Evolutionary conservation across 352 stramenopile species (phyloP), one percentile per base, ranked within the genome.

Genomic region (Phytophthora sansomeana): DNA sequence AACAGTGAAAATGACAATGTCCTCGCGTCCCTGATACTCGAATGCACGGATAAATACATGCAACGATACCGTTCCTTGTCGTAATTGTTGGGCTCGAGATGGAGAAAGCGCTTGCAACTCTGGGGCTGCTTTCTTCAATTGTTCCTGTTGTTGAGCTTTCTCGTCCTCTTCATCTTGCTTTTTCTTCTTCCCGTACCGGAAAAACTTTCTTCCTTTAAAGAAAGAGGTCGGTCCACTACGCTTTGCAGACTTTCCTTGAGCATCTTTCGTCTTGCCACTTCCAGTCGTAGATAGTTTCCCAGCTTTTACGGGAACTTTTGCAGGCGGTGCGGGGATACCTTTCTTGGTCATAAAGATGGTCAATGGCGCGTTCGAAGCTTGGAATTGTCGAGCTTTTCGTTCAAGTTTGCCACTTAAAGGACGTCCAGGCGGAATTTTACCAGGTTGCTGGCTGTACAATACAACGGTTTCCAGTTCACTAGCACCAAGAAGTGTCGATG

Each of bases 371-470:
- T 58, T 48, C 0, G 63, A 70, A 2, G 39, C 41, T 35, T 74
- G 39, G 16, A 91, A 89, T 43, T 81, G 62, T 4, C 57, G 24
- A 0, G 80, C 32, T 21, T 80, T 85, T 3, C 72, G 49, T 17
- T 77, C 69, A 6, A 87, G 47, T 19, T 76, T 72, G 1, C 58
- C 69, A 7, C 32, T 36, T 0, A 88, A 26, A 32, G 50, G 17
- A 3, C 44, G 54, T 0, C 67, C 54, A 28, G 17, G 24, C 0
- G 63, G 26, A 13, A 49, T 64, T 55, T 89, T 89, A 1, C 30
- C 26, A 26, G 66, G 49, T 28, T 81, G 67, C 0, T 77, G 67
- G 21, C 71, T 77, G 19, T 61, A 77, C 13, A 82, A 24, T 17
- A 85, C 58, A 0, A 48, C 41, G 1, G 30, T 11, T 28, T 13